Conservation (phyloP, 2,329 filamentous ascomycete genomes). For the Aspergillus sp. region DNA sequence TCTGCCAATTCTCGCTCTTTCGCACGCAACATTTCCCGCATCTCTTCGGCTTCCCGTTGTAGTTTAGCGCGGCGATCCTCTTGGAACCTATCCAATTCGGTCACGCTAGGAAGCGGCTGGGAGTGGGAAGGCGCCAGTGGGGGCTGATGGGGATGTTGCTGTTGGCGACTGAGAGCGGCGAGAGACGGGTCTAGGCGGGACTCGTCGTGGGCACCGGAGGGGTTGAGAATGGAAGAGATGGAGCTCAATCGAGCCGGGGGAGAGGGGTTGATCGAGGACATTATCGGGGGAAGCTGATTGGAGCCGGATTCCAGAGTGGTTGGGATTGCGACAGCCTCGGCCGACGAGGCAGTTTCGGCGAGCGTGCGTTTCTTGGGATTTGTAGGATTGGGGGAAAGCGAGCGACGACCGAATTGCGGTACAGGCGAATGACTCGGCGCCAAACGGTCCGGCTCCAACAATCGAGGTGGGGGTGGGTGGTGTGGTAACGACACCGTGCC, state of each 20-base stretch:
- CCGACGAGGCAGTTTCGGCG: conserved; percentile 30
- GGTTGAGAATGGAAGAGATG: conserved; percentile 74
- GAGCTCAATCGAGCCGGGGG: conserved; percentile 66
- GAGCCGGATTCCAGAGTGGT: conserved; percentile 34
- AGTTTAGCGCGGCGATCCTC: conserved; percentile 65
- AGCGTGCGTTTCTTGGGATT: conserved; percentile 38
- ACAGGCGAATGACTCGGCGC: conserved; percentile 25
- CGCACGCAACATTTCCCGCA: conserved; percentile 69
- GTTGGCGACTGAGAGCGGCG: conserved; percentile 30
- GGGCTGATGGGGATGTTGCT: conserved; percentile 28
- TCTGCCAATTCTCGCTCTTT: conserved; percentile 72
- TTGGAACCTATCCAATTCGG: conserved; percentile 54
- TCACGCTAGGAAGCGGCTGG: conserved; percentile 33
- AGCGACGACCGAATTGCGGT: conserved; percentile 32
- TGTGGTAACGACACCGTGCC: conserved; percentile 33
- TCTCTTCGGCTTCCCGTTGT: conserved; percentile 71
- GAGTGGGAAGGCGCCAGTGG: conserved; percentile 20
- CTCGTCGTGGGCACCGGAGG: conserved; percentile 38
- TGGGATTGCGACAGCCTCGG: conserved; percentile 28
- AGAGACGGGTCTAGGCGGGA: conserved; percentile 44
- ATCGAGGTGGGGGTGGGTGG: conserved; percentile 29
- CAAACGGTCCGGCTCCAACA: conserved; percentile 32
- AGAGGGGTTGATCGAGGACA: conserved; percentile 33
- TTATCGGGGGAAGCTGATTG: conserved; percentile 41
- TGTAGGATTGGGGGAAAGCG: conserved; percentile 30